Evolutionary conservation across 495 filamentous ascomycete species (phyloP).

Genomic region (Daldinia loculata): DNA sequence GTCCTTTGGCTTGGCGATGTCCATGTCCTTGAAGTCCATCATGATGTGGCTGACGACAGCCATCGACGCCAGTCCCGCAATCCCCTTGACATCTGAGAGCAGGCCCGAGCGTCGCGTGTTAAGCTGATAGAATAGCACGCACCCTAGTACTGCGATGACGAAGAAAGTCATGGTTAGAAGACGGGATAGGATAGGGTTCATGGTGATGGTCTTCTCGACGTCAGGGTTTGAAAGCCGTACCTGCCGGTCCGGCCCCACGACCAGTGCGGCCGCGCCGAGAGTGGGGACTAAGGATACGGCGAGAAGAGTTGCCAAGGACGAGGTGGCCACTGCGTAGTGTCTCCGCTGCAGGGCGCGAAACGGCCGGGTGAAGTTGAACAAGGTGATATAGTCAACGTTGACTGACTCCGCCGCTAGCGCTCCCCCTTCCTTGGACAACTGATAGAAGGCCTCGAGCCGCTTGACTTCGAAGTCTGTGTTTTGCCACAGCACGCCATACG

Average conservation of each 20-base stretch:
- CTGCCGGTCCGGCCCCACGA: conserved; percentile 58
- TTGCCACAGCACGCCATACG: conserved; percentile 79
- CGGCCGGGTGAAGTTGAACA: conserved; percentile 69
- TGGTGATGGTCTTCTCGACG: conserved; percentile 59
- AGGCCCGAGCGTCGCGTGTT: conserved; percentile 69
- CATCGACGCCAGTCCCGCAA: conserved; percentile 79
- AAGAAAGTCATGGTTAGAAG: conserved; percentile 61
- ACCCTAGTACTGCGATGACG: conserved; percentile 64
- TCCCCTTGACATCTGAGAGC: conserved; percentile 72
- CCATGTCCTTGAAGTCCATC: conserved; percentile 76
- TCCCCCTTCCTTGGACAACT: conserved; percentile 70
- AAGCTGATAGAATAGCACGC: conserved; percentile 65
- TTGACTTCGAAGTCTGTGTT: conserved; percentile 77
- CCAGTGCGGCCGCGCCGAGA: conserved; percentile 65
- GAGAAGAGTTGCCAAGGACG: conserved; percentile 67
- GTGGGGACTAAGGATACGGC: conserved; percentile 71
- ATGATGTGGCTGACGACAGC: conserved; percentile 75
- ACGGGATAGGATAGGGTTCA: conserved; percentile 68
- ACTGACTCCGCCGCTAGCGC: conserved; percentile 72
- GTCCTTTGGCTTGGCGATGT: conserved; percentile 67
- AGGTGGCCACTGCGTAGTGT: conserved; percentile 73
- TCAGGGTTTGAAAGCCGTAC: conserved; percentile 43
- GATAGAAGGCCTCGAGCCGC: conserved; percentile 77
- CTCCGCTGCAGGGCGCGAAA: conserved; percentile 64
- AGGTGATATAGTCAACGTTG: conserved; percentile 76